These are phyloP conservation scores for Stemphylium lycopersici DNA, from an alignment of 2,329 filamentous ascomycete genomes.

Conservation along the genomic window DNA sequence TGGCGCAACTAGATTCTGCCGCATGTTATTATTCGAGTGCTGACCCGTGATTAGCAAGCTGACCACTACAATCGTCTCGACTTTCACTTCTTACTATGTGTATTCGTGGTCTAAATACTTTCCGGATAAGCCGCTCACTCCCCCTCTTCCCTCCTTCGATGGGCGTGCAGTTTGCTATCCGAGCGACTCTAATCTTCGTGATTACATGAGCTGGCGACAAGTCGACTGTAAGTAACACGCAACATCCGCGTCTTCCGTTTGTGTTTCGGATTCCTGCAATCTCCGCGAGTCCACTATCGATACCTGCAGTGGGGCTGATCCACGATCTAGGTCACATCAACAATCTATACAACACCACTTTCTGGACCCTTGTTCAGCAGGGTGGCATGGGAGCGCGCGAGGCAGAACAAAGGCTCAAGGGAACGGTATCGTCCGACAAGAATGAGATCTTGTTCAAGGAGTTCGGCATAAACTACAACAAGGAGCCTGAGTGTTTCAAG, in stretches of 20 bases:
- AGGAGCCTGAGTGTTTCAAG: constrained; percentile 88
- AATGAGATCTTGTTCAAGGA: constrained; percentile 92
- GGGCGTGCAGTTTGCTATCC: constrained; percentile 91
- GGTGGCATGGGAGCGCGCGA: constrained; percentile 77
- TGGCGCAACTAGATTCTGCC: constrained; percentile 8
- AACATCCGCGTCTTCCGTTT: background rate
- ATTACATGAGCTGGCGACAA: constrained; percentile 97
- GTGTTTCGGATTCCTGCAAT: background rate
- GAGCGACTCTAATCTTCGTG: constrained; percentile 77
- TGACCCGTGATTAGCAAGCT: constrained; percentile 70
- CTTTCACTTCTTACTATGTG: constrained; percentile 91
- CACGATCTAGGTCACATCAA: constrained; percentile 81
- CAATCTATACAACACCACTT: constrained; percentile 97
- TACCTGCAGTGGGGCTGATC: background rate
- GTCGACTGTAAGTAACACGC: constrained; percentile 75
- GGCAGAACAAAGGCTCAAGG: constrained; percentile 81
- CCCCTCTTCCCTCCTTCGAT: constrained; percentile 88
- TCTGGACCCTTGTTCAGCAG: constrained; percentile 84
- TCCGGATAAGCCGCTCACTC: constrained; percentile 69
- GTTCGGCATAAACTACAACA: constrained; percentile 97
- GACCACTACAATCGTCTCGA: constrained; percentile 87
- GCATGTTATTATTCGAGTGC: constrained; percentile 2
- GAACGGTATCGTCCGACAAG: constrained; percentile 84
- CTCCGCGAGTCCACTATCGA: background rate
- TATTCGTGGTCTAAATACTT: constrained; percentile 80